A percentile compares a stretch with the other conserved stretches of the same genome.
phyloP scores from a whole-genome alignment of 2,329 filamentous ascomycete genomes.

The Ophiocordyceps camponoti-floridani region DNA sequence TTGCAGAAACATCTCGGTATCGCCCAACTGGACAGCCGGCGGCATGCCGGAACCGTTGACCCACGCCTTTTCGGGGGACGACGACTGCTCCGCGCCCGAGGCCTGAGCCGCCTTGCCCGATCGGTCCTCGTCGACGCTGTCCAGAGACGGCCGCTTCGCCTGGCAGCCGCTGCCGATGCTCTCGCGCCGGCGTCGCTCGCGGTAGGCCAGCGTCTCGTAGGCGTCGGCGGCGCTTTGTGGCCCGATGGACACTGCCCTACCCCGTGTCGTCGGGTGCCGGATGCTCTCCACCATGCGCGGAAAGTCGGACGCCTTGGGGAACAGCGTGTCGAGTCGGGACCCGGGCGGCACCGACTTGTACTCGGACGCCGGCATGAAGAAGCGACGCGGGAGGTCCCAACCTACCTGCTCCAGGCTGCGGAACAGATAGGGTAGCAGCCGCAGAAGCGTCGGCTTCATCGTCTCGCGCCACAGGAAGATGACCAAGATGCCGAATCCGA shows the following conservation, averaged over 20 bases:
- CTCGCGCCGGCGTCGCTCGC: conserved; percentile 45
- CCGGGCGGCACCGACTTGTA: conserved; percentile 65
- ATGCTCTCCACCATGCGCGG: conserved; percentile 69
- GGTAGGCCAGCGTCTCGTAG: conserved; percentile 85
- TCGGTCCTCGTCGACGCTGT: conserved; percentile 17
- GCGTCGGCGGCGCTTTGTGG: conserved; percentile 93
- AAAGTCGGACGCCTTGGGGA: conserved; percentile 78
- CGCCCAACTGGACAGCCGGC: conserved; percentile 28
- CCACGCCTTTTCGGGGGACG: conserved; percentile 53
- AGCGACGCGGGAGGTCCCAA: conserved; percentile 66
- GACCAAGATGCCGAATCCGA: conserved; percentile 62
- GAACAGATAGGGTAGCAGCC: conserved; percentile 68
- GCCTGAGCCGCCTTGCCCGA: conserved; percentile 20
- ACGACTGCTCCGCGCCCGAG: conserved; percentile 26
- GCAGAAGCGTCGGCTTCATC: conserved; percentile 71
- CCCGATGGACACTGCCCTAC: conserved; percentile 72
- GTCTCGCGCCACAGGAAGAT: conserved; percentile 82
- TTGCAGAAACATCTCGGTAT: conserved; percentile 67
- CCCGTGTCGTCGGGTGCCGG: conserved; percentile 50
- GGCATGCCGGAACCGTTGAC: conserved; percentile 39
- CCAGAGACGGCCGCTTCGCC: conserved; percentile 22
- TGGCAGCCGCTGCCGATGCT: conserved; percentile 34
- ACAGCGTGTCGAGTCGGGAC: conserved; percentile 61
- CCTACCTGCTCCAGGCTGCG: conserved; percentile 67
- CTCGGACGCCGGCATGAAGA: conserved; percentile 79